Evolutionary conservation across 108 stramenopile species (phyloP).

Genomic region (Bacterosira constricta): DNA sequence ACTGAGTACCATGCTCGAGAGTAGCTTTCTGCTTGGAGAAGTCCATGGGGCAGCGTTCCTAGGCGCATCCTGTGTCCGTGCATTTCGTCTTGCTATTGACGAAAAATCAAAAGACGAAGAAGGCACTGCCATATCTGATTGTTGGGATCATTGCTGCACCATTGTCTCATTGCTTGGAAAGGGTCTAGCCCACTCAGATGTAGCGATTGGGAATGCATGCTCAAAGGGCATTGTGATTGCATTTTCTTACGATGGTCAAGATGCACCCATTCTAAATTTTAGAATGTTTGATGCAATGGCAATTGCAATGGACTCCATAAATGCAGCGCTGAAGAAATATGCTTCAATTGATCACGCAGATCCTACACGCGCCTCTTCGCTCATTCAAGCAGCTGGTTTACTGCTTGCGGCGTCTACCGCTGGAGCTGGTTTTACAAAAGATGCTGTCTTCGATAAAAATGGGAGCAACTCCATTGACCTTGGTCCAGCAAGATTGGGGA

Average conservation of each 20-base stretch:
- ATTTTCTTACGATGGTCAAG: constrained; percentile 52
- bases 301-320: constrained; percentile 42
- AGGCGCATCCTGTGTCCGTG: constrained; percentile 60
- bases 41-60: constrained; percentile 80
- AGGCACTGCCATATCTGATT: constrained; percentile 7
- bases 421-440: constrained; percentile 30
- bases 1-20: constrained; percentile 22
- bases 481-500: constrained; percentile 52
- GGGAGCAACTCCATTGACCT: constrained; percentile 25
- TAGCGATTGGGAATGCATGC: constrained; percentile 68
- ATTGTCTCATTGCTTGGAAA: constrained; percentile 56
- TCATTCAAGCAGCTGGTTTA: constrained; percentile 61
- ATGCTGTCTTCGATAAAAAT: background rate
- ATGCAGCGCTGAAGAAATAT: constrained; percentile 54
- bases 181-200: constrained; percentile 57
- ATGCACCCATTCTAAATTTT: constrained; percentile 62
- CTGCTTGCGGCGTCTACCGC: constrained; percentile 64
- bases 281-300: constrained; percentile 42
- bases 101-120: background rate
- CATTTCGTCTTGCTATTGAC: constrained; percentile 47
- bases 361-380: constrained; percentile 51
- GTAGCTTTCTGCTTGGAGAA: constrained; percentile 40
- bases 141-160: constrained; percentile 38
- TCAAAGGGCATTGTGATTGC: constrained; percentile 62
- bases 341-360: constrained; percentile 65